Percentiles rank a stretch among this genome's conserved stretches.
These are phyloP conservation scores for grape (Vitis vinifera) DNA, from an alignment of 164 flowering plant species.

Conservation along the genomic window DNA sequence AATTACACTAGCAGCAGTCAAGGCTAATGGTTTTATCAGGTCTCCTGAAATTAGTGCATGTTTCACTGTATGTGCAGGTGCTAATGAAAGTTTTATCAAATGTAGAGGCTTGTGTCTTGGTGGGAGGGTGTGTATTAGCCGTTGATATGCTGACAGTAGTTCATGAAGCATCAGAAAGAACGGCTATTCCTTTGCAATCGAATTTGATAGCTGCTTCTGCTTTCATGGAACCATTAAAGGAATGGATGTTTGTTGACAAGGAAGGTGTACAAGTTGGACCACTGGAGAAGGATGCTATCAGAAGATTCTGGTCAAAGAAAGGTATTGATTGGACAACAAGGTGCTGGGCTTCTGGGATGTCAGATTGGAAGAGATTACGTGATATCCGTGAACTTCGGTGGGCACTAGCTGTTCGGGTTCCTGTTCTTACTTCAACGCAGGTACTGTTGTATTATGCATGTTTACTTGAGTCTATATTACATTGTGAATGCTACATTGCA, in stretches of 20 bases:
- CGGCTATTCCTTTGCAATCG: conserved; percentile 94
- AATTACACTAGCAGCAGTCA: too few species aligned
- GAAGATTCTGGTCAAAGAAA: conserved; percentile 96
- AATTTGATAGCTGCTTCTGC: conserved; percentile 96
- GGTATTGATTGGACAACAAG: conserved; percentile 87
- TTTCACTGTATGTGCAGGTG: conserved; percentile 47
- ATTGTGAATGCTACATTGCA: background rate
- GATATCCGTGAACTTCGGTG: conserved; percentile 98
- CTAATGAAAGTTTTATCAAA: conserved; percentile 88
- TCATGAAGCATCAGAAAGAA: conserved; percentile 96
- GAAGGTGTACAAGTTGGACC: conserved; percentile 92
- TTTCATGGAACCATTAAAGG: conserved; percentile 97
- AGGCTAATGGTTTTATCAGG: too few species aligned
- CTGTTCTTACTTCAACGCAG: conserved; percentile 91
- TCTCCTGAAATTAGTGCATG: background rate
- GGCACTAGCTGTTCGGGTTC: conserved; percentile 85
- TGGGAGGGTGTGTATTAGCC: conserved; percentile 97
- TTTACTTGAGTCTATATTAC: background rate
- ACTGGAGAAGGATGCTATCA: conserved; percentile 90
- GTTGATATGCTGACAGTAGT: conserved; percentile 90
- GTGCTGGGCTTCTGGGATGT: conserved; percentile 96
- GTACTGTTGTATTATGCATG: conserved; percentile 28
- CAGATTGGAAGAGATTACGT: conserved; percentile 90
- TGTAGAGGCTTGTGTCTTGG: conserved; percentile 95
- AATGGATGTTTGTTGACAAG: conserved; percentile 86